Evolutionary conservation across 2,329 filamentous ascomycete species (phyloP), one percentile per base, ranked within the genome.

Genomic region (Aspergillus niger): DNA sequence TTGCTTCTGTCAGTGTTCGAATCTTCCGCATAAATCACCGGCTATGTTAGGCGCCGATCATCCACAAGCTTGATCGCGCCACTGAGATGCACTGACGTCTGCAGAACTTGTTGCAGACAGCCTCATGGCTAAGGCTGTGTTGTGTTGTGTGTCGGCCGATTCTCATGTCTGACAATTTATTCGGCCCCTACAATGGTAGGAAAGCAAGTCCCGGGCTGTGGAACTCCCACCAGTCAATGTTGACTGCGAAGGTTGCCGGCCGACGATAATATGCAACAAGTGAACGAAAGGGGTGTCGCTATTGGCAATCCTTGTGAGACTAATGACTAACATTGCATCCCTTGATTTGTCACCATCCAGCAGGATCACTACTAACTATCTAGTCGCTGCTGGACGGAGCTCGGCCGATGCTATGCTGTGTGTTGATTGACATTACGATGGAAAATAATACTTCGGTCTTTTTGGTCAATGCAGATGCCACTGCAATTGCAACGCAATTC

Each of bases 21-120:
- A 15, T 50, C 20, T 22, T 13, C 17, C n/a, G 24, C 15, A 48
- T 44, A 30, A 48, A 30, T 49, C 26, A 30, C 47, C 47, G 47
- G 24, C 15, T 22, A 15, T 28, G 15, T n/a, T 49, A 48, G 73
- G 67, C 24, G 52, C 30, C 52, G 52, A 47, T 55, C 52, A 4
- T 44, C 52, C 52, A 44, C 39, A 55, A 44, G 52, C 52, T 55
- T 55, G 52, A 55, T 39, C 30, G 52, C 52, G 52, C 52, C 52
- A 55, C 52, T 7, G 17, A 7, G 38, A 54, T 41, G 39, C 52
- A 55, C 52, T 55, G 52, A 55, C 52, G 20, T 24, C 28, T 44
- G 39, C 52, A 20, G 52, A 41, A 30, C 3, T 24, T 15, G 24
- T 28, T 30, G 47, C 24, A 49, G 24, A 26, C 22, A 5, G 8